Percentiles rank a stretch among this genome's conserved stretches.
Conservation (phyloP, 768 basidiomycete species). For the Rubroboletus satanas region DNA sequence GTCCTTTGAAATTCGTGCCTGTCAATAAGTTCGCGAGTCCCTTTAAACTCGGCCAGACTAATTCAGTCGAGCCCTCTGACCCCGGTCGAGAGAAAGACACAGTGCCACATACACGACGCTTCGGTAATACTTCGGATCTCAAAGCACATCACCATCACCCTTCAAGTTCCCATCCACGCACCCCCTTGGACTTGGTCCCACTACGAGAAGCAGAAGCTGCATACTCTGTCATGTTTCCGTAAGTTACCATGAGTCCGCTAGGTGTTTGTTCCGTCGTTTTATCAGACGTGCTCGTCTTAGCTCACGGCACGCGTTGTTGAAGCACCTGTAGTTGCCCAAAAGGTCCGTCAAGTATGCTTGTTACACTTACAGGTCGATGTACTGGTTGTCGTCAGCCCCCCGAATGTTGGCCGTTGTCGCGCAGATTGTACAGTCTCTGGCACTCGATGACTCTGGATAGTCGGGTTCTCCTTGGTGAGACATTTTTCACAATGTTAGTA, state of each 20-base stretch:
- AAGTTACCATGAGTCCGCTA: background rate
- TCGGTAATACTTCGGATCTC: background rate
- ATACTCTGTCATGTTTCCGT: slow-evolving; percentile 28
- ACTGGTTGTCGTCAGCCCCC: background rate
- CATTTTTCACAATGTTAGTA: background rate
- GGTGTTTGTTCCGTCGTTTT: background rate
- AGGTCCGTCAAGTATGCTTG: background rate
- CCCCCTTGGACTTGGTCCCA: slow-evolving; percentile 24
- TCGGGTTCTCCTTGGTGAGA: too few relatives aligned
- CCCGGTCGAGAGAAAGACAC: background rate
- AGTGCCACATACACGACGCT: background rate
- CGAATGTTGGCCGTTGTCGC: background rate
- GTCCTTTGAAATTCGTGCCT: slow-evolving; percentile 28
- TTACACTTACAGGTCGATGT: background rate
- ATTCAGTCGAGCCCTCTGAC: background rate
- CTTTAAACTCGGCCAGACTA: background rate
- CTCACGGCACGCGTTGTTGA: background rate
- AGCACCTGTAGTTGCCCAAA: background rate
- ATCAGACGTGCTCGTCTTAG: slow-evolving; percentile 5
- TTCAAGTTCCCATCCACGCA: slow-evolving; percentile 1
- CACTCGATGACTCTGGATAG: background rate
- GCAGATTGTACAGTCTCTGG: background rate
- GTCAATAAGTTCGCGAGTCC: slow-evolving; percentile 18
- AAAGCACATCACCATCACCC: slow-evolving; percentile 1
- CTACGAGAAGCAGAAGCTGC: slow-evolving; percentile 27